Percentiles rank a stretch among this genome's conserved stretches.
phyloP scores from a whole-genome alignment of 495 filamentous ascomycete genomes.

The Cetradonia linearis region DNA sequence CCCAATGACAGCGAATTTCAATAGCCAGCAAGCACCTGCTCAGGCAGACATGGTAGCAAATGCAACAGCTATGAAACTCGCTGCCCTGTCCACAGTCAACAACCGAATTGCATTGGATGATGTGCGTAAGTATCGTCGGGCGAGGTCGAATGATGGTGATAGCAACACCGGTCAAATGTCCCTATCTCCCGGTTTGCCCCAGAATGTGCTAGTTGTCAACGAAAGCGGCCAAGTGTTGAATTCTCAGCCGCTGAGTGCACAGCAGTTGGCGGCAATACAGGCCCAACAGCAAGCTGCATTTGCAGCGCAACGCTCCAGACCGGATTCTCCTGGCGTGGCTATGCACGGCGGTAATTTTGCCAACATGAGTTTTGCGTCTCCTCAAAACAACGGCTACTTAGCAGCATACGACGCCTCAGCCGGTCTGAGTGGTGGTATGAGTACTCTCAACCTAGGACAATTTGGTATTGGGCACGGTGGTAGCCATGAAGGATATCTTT shows the following conservation, averaged over 20 bases:
- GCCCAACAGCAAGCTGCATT: constrained; percentile 72
- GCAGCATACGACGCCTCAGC: constrained; percentile 73
- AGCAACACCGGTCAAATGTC: constrained; percentile 34
- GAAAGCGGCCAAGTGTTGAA: constrained; percentile 81
- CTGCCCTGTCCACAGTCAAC: constrained; percentile 92
- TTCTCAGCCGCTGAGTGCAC: constrained; percentile 69
- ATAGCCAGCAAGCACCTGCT: constrained; percentile 43
- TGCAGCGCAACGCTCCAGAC: constrained; percentile 74
- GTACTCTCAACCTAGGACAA: constrained; percentile 60
- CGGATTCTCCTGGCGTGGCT: constrained; percentile 81
- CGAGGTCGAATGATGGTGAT: constrained; percentile 80
- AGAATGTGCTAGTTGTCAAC: constrained; percentile 73
- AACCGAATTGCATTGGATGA: constrained; percentile 96
- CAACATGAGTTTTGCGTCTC: constrained; percentile 68
- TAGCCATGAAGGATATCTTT: constrained; percentile 77
- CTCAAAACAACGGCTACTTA: constrained; percentile 92
- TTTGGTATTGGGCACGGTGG: constrained; percentile 52
- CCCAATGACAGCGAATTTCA: constrained; percentile 85
- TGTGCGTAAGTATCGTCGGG: constrained; percentile 83
- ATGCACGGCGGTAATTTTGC: constrained; percentile 61
- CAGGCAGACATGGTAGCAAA: constrained; percentile 98
- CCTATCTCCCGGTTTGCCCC: constrained; percentile 42
- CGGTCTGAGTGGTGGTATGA: constrained; percentile 64
- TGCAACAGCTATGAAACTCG: constrained; percentile 97
- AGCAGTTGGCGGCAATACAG: constrained; percentile 80